These are phyloP conservation scores for Proliferodiscus dingleyae DNA, from an alignment of 2,329 filamentous ascomycete species.

Conservation along the genomic window DNA sequence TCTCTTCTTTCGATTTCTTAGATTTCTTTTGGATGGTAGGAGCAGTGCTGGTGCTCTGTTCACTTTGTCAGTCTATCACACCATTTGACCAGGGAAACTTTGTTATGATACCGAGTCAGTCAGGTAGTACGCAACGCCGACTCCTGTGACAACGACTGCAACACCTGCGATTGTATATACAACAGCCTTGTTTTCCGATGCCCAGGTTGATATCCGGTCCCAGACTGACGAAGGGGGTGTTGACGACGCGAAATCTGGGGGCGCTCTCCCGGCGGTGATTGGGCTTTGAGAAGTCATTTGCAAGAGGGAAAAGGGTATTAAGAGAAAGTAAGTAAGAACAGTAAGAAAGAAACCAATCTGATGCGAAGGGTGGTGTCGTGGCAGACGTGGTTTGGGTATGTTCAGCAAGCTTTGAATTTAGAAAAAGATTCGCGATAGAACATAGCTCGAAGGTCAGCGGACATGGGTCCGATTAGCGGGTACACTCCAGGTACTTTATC, in stretches of 20 bases:
- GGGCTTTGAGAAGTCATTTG: conserved; percentile 26
- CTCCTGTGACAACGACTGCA: conserved; percentile 84
- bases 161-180: conserved; percentile 96
- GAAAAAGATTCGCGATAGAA: conserved; percentile 19
- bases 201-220: conserved; percentile 89
- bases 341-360: conserved; percentile 17
- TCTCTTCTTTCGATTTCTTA: conserved; percentile 84
- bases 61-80: conserved; percentile 14
- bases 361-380: conserved; percentile 15
- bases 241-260: conserved; percentile 30
- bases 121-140: conserved; percentile 90
- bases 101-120: conserved; percentile 49
- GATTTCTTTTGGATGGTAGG: conserved; percentile 54
- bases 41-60: conserved; percentile 23
- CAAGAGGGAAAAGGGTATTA: conserved; percentile 22
- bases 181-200: conserved; percentile 88
- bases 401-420: conserved; percentile 4
- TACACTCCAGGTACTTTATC: too few species aligned
- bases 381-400: conserved; percentile 14
- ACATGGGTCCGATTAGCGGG: too few species aligned
- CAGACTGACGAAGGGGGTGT: conserved; percentile 43
- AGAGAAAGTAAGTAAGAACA: conserved; percentile 17
- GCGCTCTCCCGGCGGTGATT: conserved; percentile 23
- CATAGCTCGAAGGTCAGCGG: not conserved
- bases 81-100: conserved; percentile 1